A percentile compares a stretch with the other conserved stretches of the same genome.
Evolutionary conservation across 1,284 basidiomycete species (phyloP).

Genomic region (Mycosarcoma mackinlayi): DNA sequence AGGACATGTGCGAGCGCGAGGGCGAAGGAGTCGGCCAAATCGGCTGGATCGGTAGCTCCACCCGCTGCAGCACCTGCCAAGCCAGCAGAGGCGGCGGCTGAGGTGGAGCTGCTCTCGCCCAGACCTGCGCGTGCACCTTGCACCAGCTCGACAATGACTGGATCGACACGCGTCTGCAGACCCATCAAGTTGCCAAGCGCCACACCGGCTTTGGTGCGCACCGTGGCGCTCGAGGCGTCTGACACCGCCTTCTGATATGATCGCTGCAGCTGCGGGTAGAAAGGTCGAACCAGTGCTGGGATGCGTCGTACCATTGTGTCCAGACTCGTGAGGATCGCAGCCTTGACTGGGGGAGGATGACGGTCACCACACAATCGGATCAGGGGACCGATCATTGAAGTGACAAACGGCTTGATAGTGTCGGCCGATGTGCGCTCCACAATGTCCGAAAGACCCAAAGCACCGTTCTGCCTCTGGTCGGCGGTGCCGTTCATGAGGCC

Average conservation of each 20-base stretch:
- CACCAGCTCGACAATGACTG: slow-evolving; percentile 85
- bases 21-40: slow-evolving; percentile 76
- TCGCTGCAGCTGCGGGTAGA: slow-evolving; percentile 97
- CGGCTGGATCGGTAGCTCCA: slow-evolving; percentile 31
- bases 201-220: slow-evolving; percentile 83
- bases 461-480: slow-evolving; percentile 83
- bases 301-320: slow-evolving; percentile 71
- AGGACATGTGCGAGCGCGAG: slow-evolving; percentile 83
- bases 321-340: slow-evolving; percentile 62
- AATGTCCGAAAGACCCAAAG: slow-evolving; percentile 92
- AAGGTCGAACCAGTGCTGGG: slow-evolving; percentile 90
- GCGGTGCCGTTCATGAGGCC: slow-evolving; percentile 73
- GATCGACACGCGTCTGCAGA: slow-evolving; percentile 71
- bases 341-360: slow-evolving; percentile 65
- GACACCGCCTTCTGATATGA: slow-evolving; percentile 94
- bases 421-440: slow-evolving; percentile 88
- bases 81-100: slow-evolving; percentile 16
- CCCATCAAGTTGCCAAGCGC: slow-evolving; percentile 93
- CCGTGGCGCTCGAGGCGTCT: slow-evolving; percentile 81
- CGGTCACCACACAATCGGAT: slow-evolving; percentile 72
- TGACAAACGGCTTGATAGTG: slow-evolving; percentile 94
- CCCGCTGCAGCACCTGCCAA: slow-evolving; percentile 25
- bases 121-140: slow-evolving; percentile 73
- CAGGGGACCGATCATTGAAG: slow-evolving; percentile 93
- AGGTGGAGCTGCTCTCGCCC: slow-evolving; percentile 19